These are phyloP conservation scores for Rhizoclosmatium sp. DNA, from an alignment of 192 early-diverging fungal genomes.

Conservation along the genomic window DNA sequence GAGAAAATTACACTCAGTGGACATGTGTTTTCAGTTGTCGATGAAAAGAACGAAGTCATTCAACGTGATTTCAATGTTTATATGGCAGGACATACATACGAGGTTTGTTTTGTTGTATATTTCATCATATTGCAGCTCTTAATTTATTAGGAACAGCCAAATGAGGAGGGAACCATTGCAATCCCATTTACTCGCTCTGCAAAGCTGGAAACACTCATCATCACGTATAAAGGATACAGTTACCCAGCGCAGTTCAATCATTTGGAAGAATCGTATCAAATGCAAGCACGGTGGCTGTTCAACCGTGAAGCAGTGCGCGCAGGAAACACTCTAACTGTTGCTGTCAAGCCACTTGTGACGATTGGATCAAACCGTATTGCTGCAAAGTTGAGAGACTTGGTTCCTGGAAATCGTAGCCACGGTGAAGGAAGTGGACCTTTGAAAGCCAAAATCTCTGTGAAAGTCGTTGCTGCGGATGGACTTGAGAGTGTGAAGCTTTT, in stretches of 20 bases:
- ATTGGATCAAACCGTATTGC: neutral
- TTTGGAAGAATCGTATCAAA: neutral
- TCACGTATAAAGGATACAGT: slow-evolving; percentile 16
- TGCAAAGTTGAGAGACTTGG: neutral
- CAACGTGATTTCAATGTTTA: neutral
- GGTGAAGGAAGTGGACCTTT: neutral
- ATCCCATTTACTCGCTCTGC: slow-evolving; percentile 13
- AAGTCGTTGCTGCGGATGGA: slow-evolving; percentile 9
- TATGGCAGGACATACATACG: slow-evolving; percentile 15
- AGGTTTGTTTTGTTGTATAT: slow-evolving; percentile 9
- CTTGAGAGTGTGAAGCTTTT: slow-evolving; percentile 9
- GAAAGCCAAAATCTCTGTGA: neutral
- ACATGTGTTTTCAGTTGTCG: slow-evolving; percentile 22
- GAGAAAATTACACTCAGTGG: neutral
- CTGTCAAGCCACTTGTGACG: slow-evolving; percentile 8
- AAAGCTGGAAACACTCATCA: neutral
- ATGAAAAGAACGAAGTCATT: slow-evolving; percentile 3
- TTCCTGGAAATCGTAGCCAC: neutral
- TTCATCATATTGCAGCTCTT: neutral
- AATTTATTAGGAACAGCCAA: slow-evolving; percentile 13
- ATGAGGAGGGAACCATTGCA: neutral
- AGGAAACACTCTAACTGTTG: slow-evolving; percentile 18
- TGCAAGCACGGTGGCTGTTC: slow-evolving; percentile 9
- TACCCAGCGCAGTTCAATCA: slow-evolving; percentile 16
- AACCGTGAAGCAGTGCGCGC: slow-evolving; percentile 26